phyloP scores from a whole-genome alignment of 2,329 filamentous ascomycete species.

The Fusarium clavum region DNA sequence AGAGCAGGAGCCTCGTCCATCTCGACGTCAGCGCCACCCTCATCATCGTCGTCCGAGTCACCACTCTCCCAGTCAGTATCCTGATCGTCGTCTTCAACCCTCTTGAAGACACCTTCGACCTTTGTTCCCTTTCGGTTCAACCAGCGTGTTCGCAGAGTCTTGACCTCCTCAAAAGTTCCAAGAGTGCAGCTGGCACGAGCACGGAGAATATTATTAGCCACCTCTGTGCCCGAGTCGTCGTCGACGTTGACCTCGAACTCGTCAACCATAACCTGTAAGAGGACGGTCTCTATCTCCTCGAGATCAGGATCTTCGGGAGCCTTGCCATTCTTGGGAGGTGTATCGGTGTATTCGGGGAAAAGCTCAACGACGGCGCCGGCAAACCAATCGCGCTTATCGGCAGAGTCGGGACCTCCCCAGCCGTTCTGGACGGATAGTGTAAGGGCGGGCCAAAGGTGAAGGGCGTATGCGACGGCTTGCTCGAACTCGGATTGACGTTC shows the following conservation, averaged over 20 bases:
- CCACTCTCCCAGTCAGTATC: conserved; percentile 72
- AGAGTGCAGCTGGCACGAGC: conserved; percentile 72
- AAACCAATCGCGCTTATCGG: conserved; percentile 96
- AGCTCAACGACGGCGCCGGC: conserved; percentile 88
- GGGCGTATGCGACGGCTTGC: conserved; percentile 83
- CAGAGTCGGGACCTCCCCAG: conserved; percentile 86
- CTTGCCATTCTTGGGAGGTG: conserved; percentile 45
- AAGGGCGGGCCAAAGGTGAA: conserved; percentile 90
- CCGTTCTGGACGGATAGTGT: conserved; percentile 86
- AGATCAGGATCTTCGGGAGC: conserved; percentile 69
- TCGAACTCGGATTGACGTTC: conserved; percentile 78
- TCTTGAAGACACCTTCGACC: conserved; percentile 65
- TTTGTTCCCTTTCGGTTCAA: conserved; percentile 70
- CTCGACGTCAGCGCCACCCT: conserved; percentile 68
- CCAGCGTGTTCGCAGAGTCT: conserved; percentile 72
- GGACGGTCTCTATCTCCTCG: conserved; percentile 83
- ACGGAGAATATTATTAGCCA: conserved; percentile 78
- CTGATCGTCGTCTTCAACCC: conserved; percentile 65
- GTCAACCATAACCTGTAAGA: conserved; percentile 92
- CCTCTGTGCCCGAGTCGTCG: conserved; percentile 82
- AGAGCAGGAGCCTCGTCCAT: conserved; percentile 77
- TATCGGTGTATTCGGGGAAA: conserved; percentile 73
- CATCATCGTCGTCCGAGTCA: conserved; percentile 70
- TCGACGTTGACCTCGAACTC: conserved; percentile 95
- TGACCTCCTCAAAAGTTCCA: conserved; percentile 74